phyloP scores from a whole-genome alignment of 768 basidiomycete species.

The Russula abietina region DNA sequence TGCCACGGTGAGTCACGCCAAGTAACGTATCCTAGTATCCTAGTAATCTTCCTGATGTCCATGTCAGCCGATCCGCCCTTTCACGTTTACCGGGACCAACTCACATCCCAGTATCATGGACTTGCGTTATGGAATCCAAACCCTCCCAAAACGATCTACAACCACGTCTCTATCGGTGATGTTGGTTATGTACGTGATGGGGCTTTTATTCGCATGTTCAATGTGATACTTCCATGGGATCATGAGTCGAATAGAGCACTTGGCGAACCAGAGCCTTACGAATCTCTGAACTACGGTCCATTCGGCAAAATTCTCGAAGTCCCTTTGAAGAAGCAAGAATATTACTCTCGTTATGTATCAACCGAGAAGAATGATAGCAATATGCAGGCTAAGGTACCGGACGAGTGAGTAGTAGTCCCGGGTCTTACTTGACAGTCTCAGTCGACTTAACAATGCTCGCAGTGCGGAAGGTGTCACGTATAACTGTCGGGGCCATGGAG shows the following conservation, averaged over 20 bases:
- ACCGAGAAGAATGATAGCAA: neutral
- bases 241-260: too few relatives aligned
- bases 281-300: neutral
- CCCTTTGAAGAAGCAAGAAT: too few relatives aligned
- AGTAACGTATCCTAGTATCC: too few relatives aligned
- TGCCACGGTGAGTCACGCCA: too few relatives aligned
- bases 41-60: too few relatives aligned
- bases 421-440: neutral
- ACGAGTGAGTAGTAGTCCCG: neutral
- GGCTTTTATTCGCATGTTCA: too few relatives aligned
- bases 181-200: slow-evolving; percentile 23
- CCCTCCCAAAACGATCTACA: slow-evolving; percentile 11
- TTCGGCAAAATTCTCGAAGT: neutral
- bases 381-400: neutral
- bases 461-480: neutral
- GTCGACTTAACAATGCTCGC: neutral
- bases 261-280: neutral
- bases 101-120: slow-evolving; percentile 7
- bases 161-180: slow-evolving; percentile 20
- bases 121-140: slow-evolving; percentile 21
- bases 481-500: neutral
- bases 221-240: too few relatives aligned
- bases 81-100: slow-evolving; percentile 16
- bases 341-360: neutral
- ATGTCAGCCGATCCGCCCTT: neutral